Conservation (phyloP, 352 stramenopile species). For the Phytophthora hybrid region DNA sequence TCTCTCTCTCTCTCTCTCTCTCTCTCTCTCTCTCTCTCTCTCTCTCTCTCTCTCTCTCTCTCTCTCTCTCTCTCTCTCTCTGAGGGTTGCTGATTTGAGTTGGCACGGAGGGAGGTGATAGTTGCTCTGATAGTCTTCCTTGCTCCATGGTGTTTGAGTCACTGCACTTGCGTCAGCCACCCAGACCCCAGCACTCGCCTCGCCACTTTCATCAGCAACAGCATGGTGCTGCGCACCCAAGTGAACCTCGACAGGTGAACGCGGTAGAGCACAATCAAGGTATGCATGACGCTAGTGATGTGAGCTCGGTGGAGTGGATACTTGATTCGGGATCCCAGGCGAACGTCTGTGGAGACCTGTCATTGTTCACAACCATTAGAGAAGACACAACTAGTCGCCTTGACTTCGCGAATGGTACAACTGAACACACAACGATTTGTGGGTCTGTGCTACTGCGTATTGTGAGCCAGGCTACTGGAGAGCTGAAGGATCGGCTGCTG, state of each 20-base stretch:
- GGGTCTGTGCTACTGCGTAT: conserved; percentile 19
- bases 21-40: too few species aligned
- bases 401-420: conserved; percentile 19
- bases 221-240: neutral
- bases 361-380: conserved; percentile 8
- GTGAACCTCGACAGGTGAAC: neutral
- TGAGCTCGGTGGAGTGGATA: conserved; percentile 14
- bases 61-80: too few species aligned
- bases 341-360: conserved; percentile 18
- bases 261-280: neutral
- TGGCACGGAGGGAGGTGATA: too few species aligned
- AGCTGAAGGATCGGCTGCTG: conserved; percentile 13
- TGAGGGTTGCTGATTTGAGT: too few species aligned
- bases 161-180: too few species aligned
- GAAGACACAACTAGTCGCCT: conserved; percentile 3
- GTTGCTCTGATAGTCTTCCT: too few species aligned
- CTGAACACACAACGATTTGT: conserved; percentile 10
- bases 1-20: too few species aligned
- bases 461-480: conserved; percentile 11
- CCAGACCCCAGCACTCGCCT: neutral
- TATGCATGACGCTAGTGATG: neutral
- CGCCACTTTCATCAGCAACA: neutral
- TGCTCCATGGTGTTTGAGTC: too few species aligned
- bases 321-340: conserved; percentile 19
- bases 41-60: too few species aligned